These are phyloP conservation scores for Solanum pimpinellifolium DNA, from an alignment of 257 asterid genomes.

Conservation along the genomic window DNA sequence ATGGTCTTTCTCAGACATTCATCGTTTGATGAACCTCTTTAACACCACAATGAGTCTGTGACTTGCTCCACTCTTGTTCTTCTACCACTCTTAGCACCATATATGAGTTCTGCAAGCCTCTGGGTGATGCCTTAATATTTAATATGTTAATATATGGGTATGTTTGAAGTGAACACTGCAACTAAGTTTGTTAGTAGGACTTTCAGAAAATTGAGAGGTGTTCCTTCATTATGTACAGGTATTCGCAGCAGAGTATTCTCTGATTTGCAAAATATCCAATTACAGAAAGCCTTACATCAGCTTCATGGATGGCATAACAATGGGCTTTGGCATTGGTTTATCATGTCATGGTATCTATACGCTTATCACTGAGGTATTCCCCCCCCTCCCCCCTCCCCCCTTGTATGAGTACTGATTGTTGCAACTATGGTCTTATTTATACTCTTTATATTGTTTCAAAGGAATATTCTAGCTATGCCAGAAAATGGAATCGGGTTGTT, in stretches of 20 bases:
- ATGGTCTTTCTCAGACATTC: background rate
- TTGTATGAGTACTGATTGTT: background rate
- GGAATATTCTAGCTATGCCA: constrained; percentile 95
- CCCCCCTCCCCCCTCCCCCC: background rate
- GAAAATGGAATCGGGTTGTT: constrained; percentile 94
- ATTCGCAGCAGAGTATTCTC: constrained; percentile 83
- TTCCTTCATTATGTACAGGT: constrained; percentile 32
- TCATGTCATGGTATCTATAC: constrained; percentile 92
- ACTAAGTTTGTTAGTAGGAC: background rate
- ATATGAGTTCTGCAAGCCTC: background rate
- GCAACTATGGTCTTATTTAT: background rate
- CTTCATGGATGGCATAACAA: constrained; percentile 96
- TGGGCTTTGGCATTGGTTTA: constrained; percentile 97
- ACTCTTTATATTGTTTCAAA: constrained; percentile 34
- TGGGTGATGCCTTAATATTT: background rate
- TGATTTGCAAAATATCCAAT: constrained; percentile 78
- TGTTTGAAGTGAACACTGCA: background rate
- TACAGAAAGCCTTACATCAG: constrained; percentile 88
- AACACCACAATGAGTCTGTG: background rate
- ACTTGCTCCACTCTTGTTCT: background rate
- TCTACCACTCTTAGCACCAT: background rate
- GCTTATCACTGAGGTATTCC: constrained; percentile 74
- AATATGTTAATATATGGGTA: background rate
- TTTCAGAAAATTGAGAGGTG: background rate
- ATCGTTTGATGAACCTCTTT: background rate